Conservation (phyloP, 208 protist species). For the Trichomonas gallinae region DNA sequence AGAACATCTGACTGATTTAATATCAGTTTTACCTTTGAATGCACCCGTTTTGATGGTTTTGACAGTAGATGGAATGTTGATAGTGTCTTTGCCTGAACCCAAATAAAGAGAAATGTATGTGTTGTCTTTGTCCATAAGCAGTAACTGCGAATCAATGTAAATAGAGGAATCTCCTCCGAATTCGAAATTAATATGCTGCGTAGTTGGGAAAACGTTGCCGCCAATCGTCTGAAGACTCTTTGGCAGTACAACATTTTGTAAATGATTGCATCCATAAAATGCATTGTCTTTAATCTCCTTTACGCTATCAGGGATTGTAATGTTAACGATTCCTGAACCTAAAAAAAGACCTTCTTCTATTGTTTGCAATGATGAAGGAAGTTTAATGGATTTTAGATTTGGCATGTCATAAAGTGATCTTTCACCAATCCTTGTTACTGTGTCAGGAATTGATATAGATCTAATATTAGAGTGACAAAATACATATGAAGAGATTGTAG, state of each 20-base stretch:
- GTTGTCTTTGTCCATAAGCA: not conserved
- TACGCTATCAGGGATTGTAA: not conserved
- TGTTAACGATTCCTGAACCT: not conserved
- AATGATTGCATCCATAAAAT: not conserved
- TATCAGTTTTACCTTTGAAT: not conserved
- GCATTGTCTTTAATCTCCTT: not conserved
- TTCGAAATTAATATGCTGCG: not conserved
- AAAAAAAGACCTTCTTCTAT: not conserved
- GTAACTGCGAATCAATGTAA: not conserved
- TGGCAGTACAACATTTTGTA: not conserved
- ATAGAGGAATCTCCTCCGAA: not conserved
- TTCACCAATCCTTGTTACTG: not conserved
- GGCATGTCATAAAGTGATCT: not conserved
- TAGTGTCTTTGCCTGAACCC: too few relatives aligned
- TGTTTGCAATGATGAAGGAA: not conserved
- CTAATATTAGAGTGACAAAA: not conserved
- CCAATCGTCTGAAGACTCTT: not conserved
- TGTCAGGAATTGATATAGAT: not conserved
- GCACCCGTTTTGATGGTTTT: not conserved
- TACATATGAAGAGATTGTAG: not conserved
- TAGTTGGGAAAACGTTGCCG: not conserved
- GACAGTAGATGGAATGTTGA: not conserved
- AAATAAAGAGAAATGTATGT: not conserved
- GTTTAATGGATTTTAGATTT: not conserved
- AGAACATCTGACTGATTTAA: not conserved